These are phyloP conservation scores for Diaporthe helianthi DNA, from an alignment of 2,329 filamentous ascomycete genomes.

Conservation along the genomic window DNA sequence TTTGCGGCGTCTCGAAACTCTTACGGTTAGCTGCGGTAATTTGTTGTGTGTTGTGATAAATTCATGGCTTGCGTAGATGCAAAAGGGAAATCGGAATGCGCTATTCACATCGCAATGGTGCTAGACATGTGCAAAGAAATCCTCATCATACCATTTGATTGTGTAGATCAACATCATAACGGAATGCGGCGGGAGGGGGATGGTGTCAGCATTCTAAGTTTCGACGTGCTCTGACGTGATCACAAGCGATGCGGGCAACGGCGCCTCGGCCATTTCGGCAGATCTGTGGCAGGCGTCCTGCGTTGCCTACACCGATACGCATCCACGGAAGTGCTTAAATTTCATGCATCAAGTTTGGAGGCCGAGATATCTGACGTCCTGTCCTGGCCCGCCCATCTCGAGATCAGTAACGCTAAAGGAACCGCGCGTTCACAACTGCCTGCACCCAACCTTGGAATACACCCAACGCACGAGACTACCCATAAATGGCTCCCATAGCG, in stretches of 20 bases:
- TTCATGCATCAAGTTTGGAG: not conserved
- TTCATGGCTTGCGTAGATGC: not conserved
- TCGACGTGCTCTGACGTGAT: constrained; percentile 35
- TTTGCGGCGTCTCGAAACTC: no score
- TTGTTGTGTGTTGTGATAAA: no score
- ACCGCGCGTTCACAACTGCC: no score
- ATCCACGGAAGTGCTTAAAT: not conserved
- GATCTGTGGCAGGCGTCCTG: not conserved
- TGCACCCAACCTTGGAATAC: not conserved
- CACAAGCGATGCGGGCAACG: constrained; percentile 13
- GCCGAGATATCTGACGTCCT: not conserved
- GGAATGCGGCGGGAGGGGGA: constrained; percentile 24
- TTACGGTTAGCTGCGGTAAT: no score
- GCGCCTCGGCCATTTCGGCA: not conserved
- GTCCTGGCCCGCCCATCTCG: not conserved
- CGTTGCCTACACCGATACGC: not conserved
- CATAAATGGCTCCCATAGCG: not conserved
- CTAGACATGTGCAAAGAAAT: not conserved
- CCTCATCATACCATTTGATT: not conserved
- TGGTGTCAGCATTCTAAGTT: constrained; percentile 30
- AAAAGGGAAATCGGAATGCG: not conserved
- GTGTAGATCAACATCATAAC: not conserved
- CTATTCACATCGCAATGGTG: not conserved
- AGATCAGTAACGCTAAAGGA: not conserved
- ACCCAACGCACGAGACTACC: not conserved